These are phyloP conservation scores for Paecilomyces fulvus DNA, from an alignment of 2,329 filamentous ascomycete species.

Conservation along the genomic window DNA sequence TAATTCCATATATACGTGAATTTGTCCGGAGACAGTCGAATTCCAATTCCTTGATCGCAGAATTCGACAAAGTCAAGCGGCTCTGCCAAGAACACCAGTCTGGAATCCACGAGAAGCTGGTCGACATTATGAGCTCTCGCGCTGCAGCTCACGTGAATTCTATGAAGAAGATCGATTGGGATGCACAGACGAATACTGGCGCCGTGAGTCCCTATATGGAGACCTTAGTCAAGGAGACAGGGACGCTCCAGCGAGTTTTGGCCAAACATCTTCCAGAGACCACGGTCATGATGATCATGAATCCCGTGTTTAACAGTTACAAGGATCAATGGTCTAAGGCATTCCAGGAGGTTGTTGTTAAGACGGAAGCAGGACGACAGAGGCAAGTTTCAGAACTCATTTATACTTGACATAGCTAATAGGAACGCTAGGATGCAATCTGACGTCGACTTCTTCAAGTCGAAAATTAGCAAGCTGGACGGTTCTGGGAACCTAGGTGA, in stretches of 20 bases:
- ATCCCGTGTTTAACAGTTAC: slow-evolving; percentile 74
- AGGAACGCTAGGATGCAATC: slow-evolving; percentile 57
- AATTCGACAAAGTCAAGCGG: slow-evolving; percentile 81
- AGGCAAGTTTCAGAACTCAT: slow-evolving; percentile 48
- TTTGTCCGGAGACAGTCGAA: slow-evolving; percentile 70
- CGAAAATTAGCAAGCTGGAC: slow-evolving; percentile 66
- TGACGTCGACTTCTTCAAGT: slow-evolving; percentile 65
- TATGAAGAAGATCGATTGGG: slow-evolving; percentile 70
- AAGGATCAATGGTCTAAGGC: slow-evolving; percentile 68
- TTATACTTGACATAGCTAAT: slow-evolving; percentile 13
- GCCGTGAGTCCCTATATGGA: slow-evolving; percentile 70
- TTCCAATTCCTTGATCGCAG: slow-evolving; percentile 56
- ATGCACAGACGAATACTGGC: slow-evolving; percentile 40
- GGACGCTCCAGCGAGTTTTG: slow-evolving; percentile 73
- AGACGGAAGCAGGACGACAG: slow-evolving; percentile 59
- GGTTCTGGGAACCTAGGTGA: slow-evolving; percentile 68
- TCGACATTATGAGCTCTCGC: slow-evolving; percentile 81
- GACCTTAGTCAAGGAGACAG: slow-evolving; percentile 76
- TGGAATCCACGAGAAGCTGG: slow-evolving; percentile 83
- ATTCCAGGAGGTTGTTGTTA: slow-evolving; percentile 56
- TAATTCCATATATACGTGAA: slow-evolving; percentile 85
- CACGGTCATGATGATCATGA: slow-evolving; percentile 75
- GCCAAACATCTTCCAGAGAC: slow-evolving; percentile 71
- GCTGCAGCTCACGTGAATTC: slow-evolving; percentile 65
- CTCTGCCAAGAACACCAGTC: slow-evolving; percentile 82